Evolutionary conservation across 768 basidiomycete species (phyloP).

Genomic region (Trametes sanguinea): DNA sequence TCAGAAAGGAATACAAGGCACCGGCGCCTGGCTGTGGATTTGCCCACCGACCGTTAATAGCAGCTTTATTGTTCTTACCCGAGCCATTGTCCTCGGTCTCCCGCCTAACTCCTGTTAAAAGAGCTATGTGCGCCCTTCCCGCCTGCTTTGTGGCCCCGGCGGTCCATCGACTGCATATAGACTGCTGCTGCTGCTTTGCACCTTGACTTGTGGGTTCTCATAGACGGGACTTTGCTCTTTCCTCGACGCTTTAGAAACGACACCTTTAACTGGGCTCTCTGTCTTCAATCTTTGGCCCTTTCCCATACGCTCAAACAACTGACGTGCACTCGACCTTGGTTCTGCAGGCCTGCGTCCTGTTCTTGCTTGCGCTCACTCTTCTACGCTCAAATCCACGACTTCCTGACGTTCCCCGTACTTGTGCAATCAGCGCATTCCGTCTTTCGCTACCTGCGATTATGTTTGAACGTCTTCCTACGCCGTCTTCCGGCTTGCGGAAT

Average conservation of each 20-base stretch:
- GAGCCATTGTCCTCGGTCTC: constrained; percentile 20
- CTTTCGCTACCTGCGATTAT: constrained; percentile 5
- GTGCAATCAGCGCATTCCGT: constrained; percentile 5
- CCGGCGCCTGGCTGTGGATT: constrained; percentile 8
- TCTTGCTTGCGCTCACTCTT: background rate
- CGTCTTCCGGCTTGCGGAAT: constrained; percentile 40
- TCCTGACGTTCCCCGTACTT: background rate
- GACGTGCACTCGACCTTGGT: background rate
- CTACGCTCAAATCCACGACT: constrained; percentile 9
- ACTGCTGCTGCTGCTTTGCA: constrained; percentile 7
- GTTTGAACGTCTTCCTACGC: constrained; percentile 10
- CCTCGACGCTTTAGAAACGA: background rate
- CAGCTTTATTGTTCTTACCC: constrained; percentile 19
- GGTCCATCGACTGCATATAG: constrained; percentile 26
- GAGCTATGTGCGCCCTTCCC: constrained; percentile 5
- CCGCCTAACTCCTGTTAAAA: constrained; percentile 11
- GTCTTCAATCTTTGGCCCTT: background rate
- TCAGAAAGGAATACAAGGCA: constrained; percentile 10
- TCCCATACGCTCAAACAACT: background rate
- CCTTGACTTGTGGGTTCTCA: constrained; percentile 1
- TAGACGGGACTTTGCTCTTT: constrained; percentile 10
- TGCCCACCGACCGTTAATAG: constrained; percentile 12
- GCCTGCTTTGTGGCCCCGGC: constrained; percentile 22
- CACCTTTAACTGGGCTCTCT: background rate
- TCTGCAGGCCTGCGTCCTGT: constrained; percentile 6